Evolutionary conservation across 225 moss, liverwort and hornwort species (phyloP), one percentile per base, ranked within the genome.

Genomic region (Pseudoscleropodium purum): DNA sequence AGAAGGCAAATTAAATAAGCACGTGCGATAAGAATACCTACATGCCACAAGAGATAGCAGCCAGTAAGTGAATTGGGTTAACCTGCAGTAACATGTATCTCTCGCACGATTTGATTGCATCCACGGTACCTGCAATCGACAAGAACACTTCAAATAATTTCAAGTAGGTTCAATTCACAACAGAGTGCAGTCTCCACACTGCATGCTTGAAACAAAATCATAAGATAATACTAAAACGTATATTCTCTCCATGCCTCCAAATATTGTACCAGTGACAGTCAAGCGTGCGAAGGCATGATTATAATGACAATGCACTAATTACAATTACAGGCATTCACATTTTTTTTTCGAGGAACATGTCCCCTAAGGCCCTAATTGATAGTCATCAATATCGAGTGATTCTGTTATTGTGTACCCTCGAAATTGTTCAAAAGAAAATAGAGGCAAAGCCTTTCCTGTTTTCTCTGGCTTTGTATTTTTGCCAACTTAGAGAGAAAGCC

Each of bases 31-130:
- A 75, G 84, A 54, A 77, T 76, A 91, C 98, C 86, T 91, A 98
- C 98, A 95, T 87, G 94, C 96, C 96, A 92, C 90, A 93, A 84
- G 72, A 61, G 82, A 90, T 37, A 54, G 96, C 84, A 75, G 92
- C 87, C 51, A 98, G 91, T 75, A 98, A 89, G 88, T 94, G 96
- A 67, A 78, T 68, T 27, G 94, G n/a, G 8, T 45, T 45, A 45
- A 98, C 94, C 83, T 93, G 90, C 75, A 97, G 92, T 67, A 98
- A 87, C 93, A n/a, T n/a, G 88, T 81, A 19, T 86, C 91, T 86
- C 90, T 95, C 57, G 98, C 96, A 91, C 94, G 93, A 90, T 97
- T 98, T 84, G 96, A 91, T 93, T 98, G 98, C 97, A 98, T 97
- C 98, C 95, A 97, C 59, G 98, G 97, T 63, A 98, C 97, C 98